phyloP scores from a whole-genome alignment of 306 rosid genomes.

The Sechiopsis laciniata region DNA sequence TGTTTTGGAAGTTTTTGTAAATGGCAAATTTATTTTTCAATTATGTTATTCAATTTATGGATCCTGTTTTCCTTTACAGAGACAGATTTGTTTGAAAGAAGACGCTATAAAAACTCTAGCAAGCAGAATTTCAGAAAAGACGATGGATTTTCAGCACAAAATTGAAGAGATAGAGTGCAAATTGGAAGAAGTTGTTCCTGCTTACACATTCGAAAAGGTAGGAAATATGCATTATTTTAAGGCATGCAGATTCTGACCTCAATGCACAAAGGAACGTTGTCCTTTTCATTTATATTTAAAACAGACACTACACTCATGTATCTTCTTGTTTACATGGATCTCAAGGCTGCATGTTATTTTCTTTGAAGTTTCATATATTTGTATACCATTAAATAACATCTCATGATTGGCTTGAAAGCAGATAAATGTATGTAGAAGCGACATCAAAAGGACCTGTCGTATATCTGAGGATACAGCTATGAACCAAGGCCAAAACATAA shows the following conservation, averaged over 20 bases:
- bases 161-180: constrained; percentile 59
- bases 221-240: constrained; percentile 15
- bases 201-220: constrained; percentile 51
- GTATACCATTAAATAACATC: neutral
- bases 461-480: neutral
- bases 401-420: constrained; percentile 23
- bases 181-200: constrained; percentile 51
- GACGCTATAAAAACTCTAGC: constrained; percentile 52
- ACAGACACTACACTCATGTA: neutral
- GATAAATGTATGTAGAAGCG: constrained; percentile 32
- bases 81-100: constrained; percentile 56
- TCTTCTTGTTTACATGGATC: neutral
- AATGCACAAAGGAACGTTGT: neutral
- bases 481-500: neutral
- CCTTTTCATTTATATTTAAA: neutral
- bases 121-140: constrained; percentile 53
- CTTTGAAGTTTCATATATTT: neutral
- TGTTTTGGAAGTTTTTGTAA: neutral
- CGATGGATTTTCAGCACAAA: constrained; percentile 63
- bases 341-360: neutral
- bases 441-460: neutral
- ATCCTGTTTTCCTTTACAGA: constrained; percentile 39
- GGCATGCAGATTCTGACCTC: neutral
- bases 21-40: neutral
- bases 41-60: neutral